Evolutionary conservation across 176 grass and related monocot species (phyloP).

Genomic region (Raddia guianensis): DNA sequence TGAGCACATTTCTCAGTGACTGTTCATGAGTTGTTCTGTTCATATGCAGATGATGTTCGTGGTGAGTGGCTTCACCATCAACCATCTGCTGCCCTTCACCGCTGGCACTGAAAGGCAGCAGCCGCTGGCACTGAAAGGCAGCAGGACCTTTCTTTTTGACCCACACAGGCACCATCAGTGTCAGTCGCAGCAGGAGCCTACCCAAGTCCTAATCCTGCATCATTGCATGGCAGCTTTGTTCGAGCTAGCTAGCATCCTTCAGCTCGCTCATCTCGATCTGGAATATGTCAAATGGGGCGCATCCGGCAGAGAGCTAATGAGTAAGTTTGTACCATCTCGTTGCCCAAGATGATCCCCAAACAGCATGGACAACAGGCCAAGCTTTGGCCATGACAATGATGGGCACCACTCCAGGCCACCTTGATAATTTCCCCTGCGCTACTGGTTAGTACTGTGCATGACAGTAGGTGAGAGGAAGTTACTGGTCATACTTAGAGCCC

Average conservation of each 20-base stretch:
- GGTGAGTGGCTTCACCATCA: neutral
- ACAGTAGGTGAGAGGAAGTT: neutral
- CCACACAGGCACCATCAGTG: conserved; percentile 42
- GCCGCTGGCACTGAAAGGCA: conserved; percentile 25
- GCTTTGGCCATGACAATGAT: conserved; percentile 48
- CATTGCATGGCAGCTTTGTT: conserved; percentile 50
- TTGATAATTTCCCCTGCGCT: conserved; percentile 39
- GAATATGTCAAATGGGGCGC: conserved; percentile 47
- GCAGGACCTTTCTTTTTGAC: conserved; percentile 19
- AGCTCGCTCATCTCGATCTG: conserved; percentile 39
- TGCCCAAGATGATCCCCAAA: conserved; percentile 25
- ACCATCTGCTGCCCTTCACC: neutral
- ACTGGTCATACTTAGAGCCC: neutral
- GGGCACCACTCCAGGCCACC: conserved; percentile 44
- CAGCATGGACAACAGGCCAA: conserved; percentile 22
- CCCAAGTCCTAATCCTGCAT: conserved; percentile 43
- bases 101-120: conserved; percentile 26
- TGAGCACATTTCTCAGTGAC: neutral
- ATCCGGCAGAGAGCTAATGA: conserved; percentile 41
- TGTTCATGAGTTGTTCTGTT: neutral
- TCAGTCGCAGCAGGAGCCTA: conserved; percentile 29
- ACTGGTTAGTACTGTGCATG: conserved; percentile 11
- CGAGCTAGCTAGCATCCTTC: conserved; percentile 33
- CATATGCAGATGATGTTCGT: neutral
- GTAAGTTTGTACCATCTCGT: conserved; percentile 25